These are phyloP conservation scores for Drechslerella stenobrocha DNA, from an alignment of 2,329 filamentous ascomycete genomes.

Conservation along the genomic window DNA sequence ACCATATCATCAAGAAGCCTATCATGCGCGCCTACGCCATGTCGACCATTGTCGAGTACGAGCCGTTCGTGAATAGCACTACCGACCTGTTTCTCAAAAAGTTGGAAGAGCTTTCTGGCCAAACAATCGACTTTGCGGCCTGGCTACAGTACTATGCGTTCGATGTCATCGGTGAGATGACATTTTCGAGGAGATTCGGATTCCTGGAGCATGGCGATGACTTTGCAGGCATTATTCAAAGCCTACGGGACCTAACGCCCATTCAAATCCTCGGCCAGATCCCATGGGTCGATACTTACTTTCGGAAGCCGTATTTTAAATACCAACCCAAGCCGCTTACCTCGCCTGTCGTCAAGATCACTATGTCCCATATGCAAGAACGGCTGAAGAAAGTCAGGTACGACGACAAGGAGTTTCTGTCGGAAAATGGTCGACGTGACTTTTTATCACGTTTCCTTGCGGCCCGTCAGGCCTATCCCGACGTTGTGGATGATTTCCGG, in stretches of 20 bases:
- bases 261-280: conserved; percentile 43
- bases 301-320: conserved; percentile 32
- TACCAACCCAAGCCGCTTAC: conserved; percentile 23
- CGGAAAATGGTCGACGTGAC: conserved; percentile 44
- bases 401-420: conserved; percentile 40
- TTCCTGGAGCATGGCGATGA: conserved; percentile 54
- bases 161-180: conserved; percentile 55
- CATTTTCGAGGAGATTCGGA: conserved; percentile 54
- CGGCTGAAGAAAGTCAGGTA: conserved; percentile 26
- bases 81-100: conserved; percentile 56
- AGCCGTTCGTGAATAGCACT: conserved; percentile 78
- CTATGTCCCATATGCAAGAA: conserved; percentile 37
- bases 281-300: conserved; percentile 36
- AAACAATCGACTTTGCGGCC: conserved; percentile 52
- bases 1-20: conserved; percentile 72
- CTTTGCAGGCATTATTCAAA: conserved; percentile 54
- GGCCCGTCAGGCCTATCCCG: conserved; percentile 52
- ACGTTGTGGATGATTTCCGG: conserved; percentile 47
- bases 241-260: conserved; percentile 47
- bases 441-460: conserved; percentile 54
- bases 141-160: conserved; percentile 54
- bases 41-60: conserved; percentile 75
- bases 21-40: conserved; percentile 78
- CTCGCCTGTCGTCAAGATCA: conserved; percentile 31
- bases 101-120: conserved; percentile 52